Evolutionary conservation across 495 filamentous ascomycete species (phyloP), one percentile per base, ranked within the genome.

Genomic region (Daldinia concentrica): DNA sequence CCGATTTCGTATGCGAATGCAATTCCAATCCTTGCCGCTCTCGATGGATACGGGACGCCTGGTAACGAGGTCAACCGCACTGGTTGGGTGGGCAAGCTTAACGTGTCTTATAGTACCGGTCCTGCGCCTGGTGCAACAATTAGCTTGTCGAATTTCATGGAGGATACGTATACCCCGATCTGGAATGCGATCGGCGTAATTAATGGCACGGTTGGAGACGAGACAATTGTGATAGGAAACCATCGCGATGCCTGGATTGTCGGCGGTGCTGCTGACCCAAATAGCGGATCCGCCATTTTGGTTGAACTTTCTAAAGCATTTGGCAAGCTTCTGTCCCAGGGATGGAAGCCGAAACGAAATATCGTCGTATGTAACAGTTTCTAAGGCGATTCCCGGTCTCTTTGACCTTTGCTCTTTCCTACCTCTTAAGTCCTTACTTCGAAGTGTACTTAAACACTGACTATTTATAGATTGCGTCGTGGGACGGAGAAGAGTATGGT

Each of bases 141-240:
- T 58, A 93, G 91, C 70, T 83, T 97, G 41, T 79, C 90, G 66
- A 97, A 96, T 75, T 82, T 91, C 60, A 92, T 95, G 79, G 88
- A 95, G 62, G 93, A 94, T 69, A 86, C 88, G 34, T 93, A 86
- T 4, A 93, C 92, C 1, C 92, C 93, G 0, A 80, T 95, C 54
- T 97, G 93, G 93, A 90, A 97, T 69, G 89, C 93, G 3, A 94
- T 97, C 66, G 94, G 93, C 30, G 84, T 91, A 39, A 93, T 97
- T 77, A 95, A 94, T 66, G 94, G 94, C 26, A 88, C 87, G 15
- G 86, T 94, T 50, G 78, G 86, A 3, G 77, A 80, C 12, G 93
- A 96, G 72, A 92, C 93, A 1, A 84, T 97, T n/a, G 82, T 97
- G 9, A 81, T 97, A 51, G 94, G 94, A 8, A 97, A 97, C 73